Percentiles rank a stretch among this genome's conserved stretches.
phyloP scores from a whole-genome alignment of 148 eudicot species.

The Polygonum maritimum region DNA sequence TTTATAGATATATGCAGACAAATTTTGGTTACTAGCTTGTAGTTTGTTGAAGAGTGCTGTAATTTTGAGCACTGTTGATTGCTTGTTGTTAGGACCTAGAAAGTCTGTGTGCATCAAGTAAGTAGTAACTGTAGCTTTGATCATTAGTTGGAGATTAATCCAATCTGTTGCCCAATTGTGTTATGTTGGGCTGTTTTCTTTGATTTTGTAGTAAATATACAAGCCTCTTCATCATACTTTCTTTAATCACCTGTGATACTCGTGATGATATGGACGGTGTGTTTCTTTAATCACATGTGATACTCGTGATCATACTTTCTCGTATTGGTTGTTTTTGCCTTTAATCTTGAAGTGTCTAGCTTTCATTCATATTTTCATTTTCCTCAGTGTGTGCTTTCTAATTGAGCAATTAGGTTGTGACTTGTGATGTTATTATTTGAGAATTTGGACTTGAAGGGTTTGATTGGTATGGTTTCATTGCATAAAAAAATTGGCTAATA shows the following conservation, averaged over 20 bases:
- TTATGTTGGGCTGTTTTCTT: neutral
- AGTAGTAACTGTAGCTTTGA: neutral
- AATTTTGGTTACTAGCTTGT: neutral
- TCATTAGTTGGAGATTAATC: neutral
- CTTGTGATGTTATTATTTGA: neutral
- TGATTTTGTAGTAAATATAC: neutral
- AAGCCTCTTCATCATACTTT: neutral
- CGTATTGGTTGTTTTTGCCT: neutral
- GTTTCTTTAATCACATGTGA: too few species aligned
- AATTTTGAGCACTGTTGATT: neutral
- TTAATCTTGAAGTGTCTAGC: neutral
- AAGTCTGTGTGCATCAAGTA: too few species aligned
- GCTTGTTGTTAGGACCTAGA: neutral
- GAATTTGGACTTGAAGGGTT: neutral
- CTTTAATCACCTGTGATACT: neutral
- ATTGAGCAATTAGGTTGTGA: neutral
- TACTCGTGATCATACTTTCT: too few species aligned
- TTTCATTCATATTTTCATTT: neutral
- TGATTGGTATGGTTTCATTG: neutral
- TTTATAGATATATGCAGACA: neutral
- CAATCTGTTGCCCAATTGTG: neutral
- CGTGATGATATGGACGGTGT: too few species aligned
- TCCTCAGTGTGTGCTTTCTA: neutral
- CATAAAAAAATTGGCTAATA: neutral
- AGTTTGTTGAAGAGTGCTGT: neutral